Evolutionary conservation across 352 stramenopile species (phyloP), one percentile per base, ranked within the genome.

Genomic region (Globisporangium rhizosaccharum): DNA sequence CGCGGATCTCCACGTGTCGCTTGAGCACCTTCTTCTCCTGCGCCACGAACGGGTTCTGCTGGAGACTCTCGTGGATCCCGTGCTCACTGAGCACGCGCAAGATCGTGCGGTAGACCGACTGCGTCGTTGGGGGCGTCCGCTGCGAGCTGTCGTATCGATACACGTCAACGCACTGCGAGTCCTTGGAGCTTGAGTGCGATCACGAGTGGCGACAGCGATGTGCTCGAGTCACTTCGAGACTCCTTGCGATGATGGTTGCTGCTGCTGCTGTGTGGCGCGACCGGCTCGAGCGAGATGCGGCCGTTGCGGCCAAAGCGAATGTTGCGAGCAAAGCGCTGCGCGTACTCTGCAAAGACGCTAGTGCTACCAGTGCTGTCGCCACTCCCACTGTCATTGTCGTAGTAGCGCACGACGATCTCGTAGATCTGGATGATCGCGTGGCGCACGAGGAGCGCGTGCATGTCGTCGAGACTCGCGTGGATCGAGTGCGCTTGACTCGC

Each of bases 251-350:
- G 9, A 9, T 36, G 30, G 8, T 1, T 36, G 33, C 9, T 18
- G 17, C 41, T 53, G 28, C 20, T 61, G 28, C 18, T 17, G 6
- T 41, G 41, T 3, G 10, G 17, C 28, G 42, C 26, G 0, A 72
- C 44, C 7, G 74, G 65, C 10, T 70, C 50, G 11, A 81, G 50
- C 14, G 72, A 61, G 30, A 89, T 79, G 9, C 72, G 68, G 0
- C 76, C 79, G 69, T 87, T 89, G 25, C 74, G 63, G 37, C 79
- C 75, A 45, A 89, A 89, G 2, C 71, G 67, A 63, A 89, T 82
- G n/a, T 80, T 86, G 25, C 77, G 74, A 7, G 79, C 71, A 36
- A 89, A 75, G 0, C 56, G 64, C 23, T 41, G 56, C 17, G 70
- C 76, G 57, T 84, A 86, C 23, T 79, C 67, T 53, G 70, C 64